Evolutionary conservation across 2,329 filamentous ascomycete genomes (phyloP).

Genomic region (Claviceps spartinae): DNA sequence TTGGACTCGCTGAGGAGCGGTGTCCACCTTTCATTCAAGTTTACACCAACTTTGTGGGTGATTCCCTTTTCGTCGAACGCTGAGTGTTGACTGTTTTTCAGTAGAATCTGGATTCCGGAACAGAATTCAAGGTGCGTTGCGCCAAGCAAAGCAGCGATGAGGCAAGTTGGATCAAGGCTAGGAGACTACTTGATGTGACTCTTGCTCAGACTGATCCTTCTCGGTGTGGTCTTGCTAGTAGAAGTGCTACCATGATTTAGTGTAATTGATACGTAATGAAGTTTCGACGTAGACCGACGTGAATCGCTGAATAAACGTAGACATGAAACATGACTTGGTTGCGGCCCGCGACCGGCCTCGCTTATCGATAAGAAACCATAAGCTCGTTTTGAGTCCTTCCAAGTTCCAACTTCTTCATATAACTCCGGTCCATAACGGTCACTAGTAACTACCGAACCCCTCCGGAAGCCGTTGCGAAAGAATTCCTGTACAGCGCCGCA

Average conservation of each 20-base stretch:
- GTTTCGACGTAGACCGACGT: background rate
- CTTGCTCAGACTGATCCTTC: too few species aligned
- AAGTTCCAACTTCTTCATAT: background rate
- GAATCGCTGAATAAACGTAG: background rate
- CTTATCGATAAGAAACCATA: conserved; percentile 6
- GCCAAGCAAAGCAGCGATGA: background rate
- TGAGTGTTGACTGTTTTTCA: conserved; percentile 2
- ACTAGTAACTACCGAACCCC: too few species aligned
- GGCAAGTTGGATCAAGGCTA: background rate
- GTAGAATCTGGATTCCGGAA: background rate
- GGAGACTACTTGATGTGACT: background rate
- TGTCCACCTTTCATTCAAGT: background rate
- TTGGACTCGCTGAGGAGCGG: background rate
- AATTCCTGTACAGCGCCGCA: background rate
- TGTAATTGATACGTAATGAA: background rate
- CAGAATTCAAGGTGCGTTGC: background rate
- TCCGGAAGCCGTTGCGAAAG: too few species aligned
- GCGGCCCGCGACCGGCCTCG: background rate
- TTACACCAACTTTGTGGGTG: background rate
- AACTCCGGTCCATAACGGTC: background rate
- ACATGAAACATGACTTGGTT: background rate
- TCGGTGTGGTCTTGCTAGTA: background rate
- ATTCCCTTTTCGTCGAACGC: background rate
- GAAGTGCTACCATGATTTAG: background rate
- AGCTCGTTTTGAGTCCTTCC: background rate